Conservation (phyloP, 2,329 filamentous ascomycete genomes). For the Elsinoe fawcettii region DNA sequence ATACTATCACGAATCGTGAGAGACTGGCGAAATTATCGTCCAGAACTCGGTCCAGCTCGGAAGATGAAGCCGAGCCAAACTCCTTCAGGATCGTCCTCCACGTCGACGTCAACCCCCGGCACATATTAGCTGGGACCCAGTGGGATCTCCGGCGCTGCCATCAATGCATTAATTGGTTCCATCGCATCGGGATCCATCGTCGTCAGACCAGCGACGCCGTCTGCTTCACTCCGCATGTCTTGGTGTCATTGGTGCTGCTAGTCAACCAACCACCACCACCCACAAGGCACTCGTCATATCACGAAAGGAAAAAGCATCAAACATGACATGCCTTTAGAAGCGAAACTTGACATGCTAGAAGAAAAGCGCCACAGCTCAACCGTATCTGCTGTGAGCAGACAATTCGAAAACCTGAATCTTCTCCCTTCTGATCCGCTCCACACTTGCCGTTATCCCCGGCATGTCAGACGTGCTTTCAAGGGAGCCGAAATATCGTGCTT, state of each 20-base stretch:
- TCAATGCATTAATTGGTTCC: not conserved
- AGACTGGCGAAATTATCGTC: not conserved
- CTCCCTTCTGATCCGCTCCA: not conserved
- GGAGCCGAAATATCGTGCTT: not conserved
- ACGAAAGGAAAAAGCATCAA: not conserved
- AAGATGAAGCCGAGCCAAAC: constrained; percentile 7
- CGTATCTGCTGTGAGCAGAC: not conserved
- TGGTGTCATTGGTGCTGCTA: not conserved
- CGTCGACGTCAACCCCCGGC: not conserved
- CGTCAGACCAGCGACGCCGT: not conserved
- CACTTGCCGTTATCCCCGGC: not conserved
- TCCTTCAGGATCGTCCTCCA: not conserved
- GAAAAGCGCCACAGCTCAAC: not conserved
- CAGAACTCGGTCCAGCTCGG: constrained; percentile 7
- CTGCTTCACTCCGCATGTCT: constrained; percentile 1
- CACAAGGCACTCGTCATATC: not conserved
- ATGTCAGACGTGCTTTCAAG: not conserved
- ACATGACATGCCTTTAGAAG: not conserved
- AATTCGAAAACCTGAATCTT: not conserved
- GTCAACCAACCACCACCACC: not conserved
- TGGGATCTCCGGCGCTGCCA: not conserved
- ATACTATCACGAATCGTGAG: not conserved
- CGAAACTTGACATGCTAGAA: not conserved
- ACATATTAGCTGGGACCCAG: not conserved
- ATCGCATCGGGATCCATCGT: not conserved